Percentiles rank a stretch among this genome's conserved stretches.
These are phyloP conservation scores for Cicer chorassanicum DNA, from an alignment of 306 rosid species.

Conservation along the genomic window DNA sequence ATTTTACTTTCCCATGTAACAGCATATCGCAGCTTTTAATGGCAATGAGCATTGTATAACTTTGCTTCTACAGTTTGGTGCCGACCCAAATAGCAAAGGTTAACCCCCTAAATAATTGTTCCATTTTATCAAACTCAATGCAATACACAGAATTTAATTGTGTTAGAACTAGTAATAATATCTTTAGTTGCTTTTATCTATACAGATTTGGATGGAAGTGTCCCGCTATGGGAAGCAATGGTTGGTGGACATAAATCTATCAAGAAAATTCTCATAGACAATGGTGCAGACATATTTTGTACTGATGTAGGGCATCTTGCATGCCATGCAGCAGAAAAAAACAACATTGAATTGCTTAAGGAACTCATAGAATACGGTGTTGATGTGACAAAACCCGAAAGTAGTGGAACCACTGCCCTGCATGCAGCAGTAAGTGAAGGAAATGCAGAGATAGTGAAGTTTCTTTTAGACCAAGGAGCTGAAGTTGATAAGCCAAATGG, in stretches of 20 bases:
- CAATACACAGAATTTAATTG: neutral
- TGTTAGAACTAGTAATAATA: conserved; percentile 1
- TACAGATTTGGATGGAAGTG: conserved; percentile 64
- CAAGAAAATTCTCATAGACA: conserved; percentile 54
- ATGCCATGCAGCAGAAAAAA: conserved; percentile 57
- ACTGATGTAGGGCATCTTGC: conserved; percentile 51
- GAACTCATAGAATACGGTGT: conserved; percentile 46
- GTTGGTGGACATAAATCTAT: conserved; percentile 50
- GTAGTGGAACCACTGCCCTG: conserved; percentile 59
- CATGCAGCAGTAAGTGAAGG: conserved; percentile 65
- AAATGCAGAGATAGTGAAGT: conserved; percentile 54
- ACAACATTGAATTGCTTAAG: conserved; percentile 59
- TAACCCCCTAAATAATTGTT: neutral
- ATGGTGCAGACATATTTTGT: conserved; percentile 55
- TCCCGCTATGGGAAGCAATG: conserved; percentile 68
- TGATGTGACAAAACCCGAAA: conserved; percentile 53
- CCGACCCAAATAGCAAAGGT: conserved; percentile 64
- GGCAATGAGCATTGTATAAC: conserved; percentile 59
- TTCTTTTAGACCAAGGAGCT: conserved; percentile 65
- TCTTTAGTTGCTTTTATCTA: conserved; percentile 19
- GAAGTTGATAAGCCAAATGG: conserved; percentile 51
- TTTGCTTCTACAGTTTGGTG: conserved; percentile 65
- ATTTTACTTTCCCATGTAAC: conserved; percentile 41
- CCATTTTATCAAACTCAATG: conserved; percentile 14
- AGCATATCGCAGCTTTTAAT: conserved; percentile 71